Conservation (phyloP, 768 basidiomycete species). For the Mycena rebaudengoi region DNA sequence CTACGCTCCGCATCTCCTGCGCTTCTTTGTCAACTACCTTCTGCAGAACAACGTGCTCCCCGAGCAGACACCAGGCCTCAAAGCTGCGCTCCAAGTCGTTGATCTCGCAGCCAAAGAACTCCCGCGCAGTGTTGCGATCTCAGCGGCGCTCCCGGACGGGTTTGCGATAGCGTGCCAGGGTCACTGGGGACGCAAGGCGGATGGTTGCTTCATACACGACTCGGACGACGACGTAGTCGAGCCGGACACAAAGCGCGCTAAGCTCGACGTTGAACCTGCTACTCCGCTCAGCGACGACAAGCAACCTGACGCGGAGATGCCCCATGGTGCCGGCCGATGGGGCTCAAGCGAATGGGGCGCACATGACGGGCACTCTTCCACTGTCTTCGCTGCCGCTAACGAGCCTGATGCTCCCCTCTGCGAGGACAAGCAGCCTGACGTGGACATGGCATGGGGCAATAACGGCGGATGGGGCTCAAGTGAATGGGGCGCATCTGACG, state of each 20-base stretch:
- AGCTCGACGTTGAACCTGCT: no score
- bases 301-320: not conserved
- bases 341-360: no score
- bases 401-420: no score
- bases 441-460: no score
- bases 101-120: constrained; percentile 5
- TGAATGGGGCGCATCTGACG: no score
- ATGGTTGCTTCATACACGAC: constrained; percentile 34
- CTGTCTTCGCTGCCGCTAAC: no score
- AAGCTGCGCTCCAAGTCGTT: constrained; percentile 43
- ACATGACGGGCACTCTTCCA: no score
- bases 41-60: constrained; percentile 3
- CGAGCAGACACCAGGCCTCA: constrained; percentile 32
- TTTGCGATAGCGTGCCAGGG: constrained; percentile 38
- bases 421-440: no score
- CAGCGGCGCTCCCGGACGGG: constrained; percentile 15
- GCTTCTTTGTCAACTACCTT: constrained; percentile 18
- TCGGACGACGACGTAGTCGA: constrained; percentile 31
- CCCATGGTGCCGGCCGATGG: no score
- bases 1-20: constrained; percentile 17
- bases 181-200: constrained; percentile 37
- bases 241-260: not conserved
- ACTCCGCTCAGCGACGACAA: no score
- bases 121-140: not conserved
- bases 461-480: no score